These are phyloP conservation scores for Pseudoneurospora amorphoporcata DNA, from an alignment of 495 filamentous ascomycete genomes.

Conservation along the genomic window DNA sequence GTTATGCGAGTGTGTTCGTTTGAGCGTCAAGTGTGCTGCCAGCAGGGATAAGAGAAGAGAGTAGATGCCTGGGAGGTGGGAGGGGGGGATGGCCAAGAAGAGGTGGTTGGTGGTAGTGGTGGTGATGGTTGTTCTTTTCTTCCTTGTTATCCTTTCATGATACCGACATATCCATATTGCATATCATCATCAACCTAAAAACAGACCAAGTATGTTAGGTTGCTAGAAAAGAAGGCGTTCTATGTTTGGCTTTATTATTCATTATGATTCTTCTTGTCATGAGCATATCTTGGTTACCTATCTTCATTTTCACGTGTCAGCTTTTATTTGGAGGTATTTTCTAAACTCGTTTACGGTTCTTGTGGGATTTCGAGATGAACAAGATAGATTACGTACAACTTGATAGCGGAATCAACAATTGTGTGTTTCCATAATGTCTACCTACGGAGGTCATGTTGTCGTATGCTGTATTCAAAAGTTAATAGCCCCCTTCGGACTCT, in stretches of 20 bases:
- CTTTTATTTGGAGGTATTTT: no score
- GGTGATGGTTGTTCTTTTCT: background rate
- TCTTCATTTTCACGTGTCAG: background rate
- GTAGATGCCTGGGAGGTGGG: background rate
- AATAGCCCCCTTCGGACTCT: no score
- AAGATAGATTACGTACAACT: no score
- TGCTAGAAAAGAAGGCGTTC: background rate
- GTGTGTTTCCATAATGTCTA: no score
- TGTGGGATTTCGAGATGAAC: no score
- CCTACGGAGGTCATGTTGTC: no score
- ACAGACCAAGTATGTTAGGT: background rate
- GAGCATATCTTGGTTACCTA: background rate
- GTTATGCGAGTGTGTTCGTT: background rate
- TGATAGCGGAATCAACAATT: no score
- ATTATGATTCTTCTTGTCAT: background rate
- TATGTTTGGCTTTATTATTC: background rate
- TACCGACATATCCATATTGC: background rate
- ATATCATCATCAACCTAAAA: background rate
- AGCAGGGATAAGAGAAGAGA: background rate
- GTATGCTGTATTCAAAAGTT: no score
- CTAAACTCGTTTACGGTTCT: no score
- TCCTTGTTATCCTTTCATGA: background rate
- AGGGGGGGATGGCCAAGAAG: background rate
- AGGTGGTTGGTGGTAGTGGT: background rate
- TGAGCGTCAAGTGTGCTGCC: background rate